Conservation (phyloP, 306 rosid species). For the Quercus parvula region DNA sequence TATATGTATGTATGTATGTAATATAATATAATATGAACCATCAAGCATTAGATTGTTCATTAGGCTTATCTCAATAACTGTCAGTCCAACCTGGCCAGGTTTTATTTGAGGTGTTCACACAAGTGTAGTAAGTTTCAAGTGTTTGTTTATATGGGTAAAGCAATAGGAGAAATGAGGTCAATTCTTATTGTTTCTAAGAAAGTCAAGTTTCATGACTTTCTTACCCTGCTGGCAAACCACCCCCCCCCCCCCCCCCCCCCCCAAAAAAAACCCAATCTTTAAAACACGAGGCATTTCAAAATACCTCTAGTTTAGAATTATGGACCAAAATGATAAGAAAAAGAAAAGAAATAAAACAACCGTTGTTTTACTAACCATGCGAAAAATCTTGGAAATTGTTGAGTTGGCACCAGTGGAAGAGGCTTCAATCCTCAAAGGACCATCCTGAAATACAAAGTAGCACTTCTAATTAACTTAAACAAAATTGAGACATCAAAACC, state of each 20-base stretch:
- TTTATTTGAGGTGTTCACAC: neutral
- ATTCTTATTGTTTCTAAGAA: neutral
- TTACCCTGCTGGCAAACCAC: neutral
- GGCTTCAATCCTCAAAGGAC: slow-evolving; percentile 92
- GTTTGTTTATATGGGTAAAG: neutral
- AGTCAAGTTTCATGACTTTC: neutral
- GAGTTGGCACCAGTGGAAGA: slow-evolving; percentile 95
- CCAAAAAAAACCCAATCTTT: neutral
- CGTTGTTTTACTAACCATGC: slow-evolving; percentile 63
- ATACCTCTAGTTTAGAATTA: neutral
- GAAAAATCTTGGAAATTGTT: slow-evolving; percentile 84
- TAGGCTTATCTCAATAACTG: neutral
- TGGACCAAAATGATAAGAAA: neutral
- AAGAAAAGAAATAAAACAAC: neutral
- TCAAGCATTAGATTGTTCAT: neutral
- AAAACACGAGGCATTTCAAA: neutral
- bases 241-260: no score
- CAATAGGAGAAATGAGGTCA: neutral
- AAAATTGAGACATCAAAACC: neutral
- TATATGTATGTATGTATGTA: no score
- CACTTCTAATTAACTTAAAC: slow-evolving; percentile 11
- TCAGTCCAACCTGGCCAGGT: neutral
- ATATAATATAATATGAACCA: neutral
- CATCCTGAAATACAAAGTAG: slow-evolving; percentile 67
- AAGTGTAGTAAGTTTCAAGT: neutral